These are phyloP conservation scores for Mycena citricolor DNA, from an alignment of 1,284 basidiomycete species.

Conservation along the genomic window DNA sequence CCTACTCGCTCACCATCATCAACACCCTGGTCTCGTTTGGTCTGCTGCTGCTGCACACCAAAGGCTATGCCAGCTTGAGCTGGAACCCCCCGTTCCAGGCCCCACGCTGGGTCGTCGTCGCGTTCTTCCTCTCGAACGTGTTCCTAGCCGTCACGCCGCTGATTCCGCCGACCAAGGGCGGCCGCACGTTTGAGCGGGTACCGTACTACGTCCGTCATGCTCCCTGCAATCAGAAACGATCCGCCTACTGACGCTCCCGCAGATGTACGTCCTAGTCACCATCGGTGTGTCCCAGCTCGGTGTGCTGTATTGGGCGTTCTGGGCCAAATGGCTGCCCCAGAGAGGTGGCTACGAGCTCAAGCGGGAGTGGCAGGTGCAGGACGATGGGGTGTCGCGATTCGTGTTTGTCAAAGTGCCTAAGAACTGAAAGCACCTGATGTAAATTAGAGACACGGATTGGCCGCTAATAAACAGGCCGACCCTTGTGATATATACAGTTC, in stretches of 20 bases:
- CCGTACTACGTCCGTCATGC: slow-evolving; percentile 50
- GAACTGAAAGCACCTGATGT: not conserved
- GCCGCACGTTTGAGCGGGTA: slow-evolving; percentile 50
- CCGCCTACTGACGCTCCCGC: too few species aligned
- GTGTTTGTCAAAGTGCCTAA: slow-evolving; percentile 18
- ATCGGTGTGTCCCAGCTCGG: slow-evolving; percentile 52
- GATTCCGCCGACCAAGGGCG: slow-evolving; percentile 53
- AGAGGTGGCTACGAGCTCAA: slow-evolving; percentile 50
- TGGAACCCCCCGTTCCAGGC: slow-evolving; percentile 68
- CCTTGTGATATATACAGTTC: too few species aligned
- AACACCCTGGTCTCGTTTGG: slow-evolving; percentile 61
- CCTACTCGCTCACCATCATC: slow-evolving; percentile 53
- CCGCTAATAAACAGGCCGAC: too few species aligned
- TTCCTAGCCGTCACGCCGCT: slow-evolving; percentile 60
- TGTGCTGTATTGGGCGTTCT: slow-evolving; percentile 59
- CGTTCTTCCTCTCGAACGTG: slow-evolving; percentile 65
- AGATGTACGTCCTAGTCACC: slow-evolving; percentile 52
- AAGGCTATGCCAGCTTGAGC: slow-evolving; percentile 33
- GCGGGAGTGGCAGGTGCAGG: slow-evolving; percentile 32
- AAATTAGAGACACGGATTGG: too few species aligned
- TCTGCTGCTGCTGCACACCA: slow-evolving; percentile 53
- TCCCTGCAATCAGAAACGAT: not conserved
- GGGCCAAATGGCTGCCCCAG: slow-evolving; percentile 52
- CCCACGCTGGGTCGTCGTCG: slow-evolving; percentile 44
- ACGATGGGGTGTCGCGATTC: slow-evolving; percentile 19